Percentiles rank a stretch among this genome's conserved stretches.
Conservation (phyloP, 345 rosid species). For the Lenwebbia sp. region DNA sequence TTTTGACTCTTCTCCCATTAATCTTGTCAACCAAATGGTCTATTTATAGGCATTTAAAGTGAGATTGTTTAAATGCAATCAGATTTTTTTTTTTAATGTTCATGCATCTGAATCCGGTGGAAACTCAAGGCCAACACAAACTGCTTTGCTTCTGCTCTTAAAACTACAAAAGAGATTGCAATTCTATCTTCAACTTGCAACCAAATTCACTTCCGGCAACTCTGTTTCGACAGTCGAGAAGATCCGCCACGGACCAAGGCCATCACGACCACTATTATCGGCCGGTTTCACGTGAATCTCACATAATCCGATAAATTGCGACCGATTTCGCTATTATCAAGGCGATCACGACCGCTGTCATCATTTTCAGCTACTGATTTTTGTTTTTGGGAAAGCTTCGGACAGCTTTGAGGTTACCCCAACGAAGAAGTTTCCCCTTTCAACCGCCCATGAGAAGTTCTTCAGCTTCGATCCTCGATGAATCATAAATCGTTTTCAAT, state of each 20-base stretch:
- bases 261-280: fast-evolving
- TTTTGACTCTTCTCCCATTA: too few relatives aligned
- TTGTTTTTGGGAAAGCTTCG: background rate
- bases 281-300: background rate
- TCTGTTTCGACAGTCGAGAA: fast-evolving
- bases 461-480: background rate
- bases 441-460: background rate
- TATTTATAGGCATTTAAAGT: background rate
- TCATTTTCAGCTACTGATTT: background rate
- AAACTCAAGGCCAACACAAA: background rate
- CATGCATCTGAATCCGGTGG: background rate
- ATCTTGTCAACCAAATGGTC: background rate
- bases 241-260: background rate
- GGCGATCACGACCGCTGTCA: too few relatives aligned
- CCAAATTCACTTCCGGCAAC: background rate
- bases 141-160: background rate
- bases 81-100: background rate
- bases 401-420: background rate
- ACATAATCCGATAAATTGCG: background rate
- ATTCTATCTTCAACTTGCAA: background rate
- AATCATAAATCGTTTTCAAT: background rate
- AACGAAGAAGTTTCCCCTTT: background rate
- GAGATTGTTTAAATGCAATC: background rate
- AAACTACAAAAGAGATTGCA: background rate
- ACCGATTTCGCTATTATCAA: too few relatives aligned